Evolutionary conservation across 495 filamentous ascomycete species (phyloP).

Genomic region (Aspergillus sclerotioniger): DNA sequence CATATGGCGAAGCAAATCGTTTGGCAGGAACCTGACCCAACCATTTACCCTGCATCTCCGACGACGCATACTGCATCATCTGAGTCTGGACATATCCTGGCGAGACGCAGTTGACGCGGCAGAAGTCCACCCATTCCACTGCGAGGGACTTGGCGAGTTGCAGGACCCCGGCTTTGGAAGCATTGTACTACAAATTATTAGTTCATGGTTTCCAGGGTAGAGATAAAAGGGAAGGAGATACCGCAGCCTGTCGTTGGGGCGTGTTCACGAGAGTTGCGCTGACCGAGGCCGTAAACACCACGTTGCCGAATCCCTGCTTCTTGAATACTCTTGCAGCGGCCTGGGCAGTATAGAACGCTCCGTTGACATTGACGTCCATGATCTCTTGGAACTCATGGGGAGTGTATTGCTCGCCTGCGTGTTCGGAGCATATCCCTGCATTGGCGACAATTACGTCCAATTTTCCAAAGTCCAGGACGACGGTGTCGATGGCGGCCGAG

Average conservation of each 20-base stretch:
- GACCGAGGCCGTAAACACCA: constrained; percentile 29
- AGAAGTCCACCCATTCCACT: constrained; percentile 41
- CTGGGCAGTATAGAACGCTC: constrained; percentile 36
- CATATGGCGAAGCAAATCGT: constrained; percentile 29
- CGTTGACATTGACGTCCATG: constrained; percentile 34
- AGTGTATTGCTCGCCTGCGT: constrained; percentile 22
- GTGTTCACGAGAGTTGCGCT: constrained; percentile 31
- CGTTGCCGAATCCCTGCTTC: constrained; percentile 25
- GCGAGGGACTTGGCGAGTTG: constrained; percentile 37
- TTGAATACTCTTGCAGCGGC: constrained; percentile 33
- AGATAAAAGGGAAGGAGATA: constrained; percentile 9
- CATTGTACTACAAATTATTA: constrained; percentile 29
- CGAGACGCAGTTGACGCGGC: constrained; percentile 44
- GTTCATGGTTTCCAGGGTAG: not conserved
- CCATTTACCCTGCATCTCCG: constrained; percentile 28
- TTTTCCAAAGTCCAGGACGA: constrained; percentile 61
- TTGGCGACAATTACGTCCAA: constrained; percentile 76
- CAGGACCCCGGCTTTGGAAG: constrained; percentile 38
- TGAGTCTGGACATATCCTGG: constrained; percentile 46
- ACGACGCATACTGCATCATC: constrained; percentile 25
- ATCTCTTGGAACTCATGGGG: constrained; percentile 19
- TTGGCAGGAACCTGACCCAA: constrained; percentile 29
- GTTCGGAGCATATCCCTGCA: constrained; percentile 57
- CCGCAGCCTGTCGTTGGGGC: constrained; percentile 30
- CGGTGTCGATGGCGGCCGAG: constrained; percentile 45